Evolutionary conservation across 345 rosid genomes (phyloP).

Genomic region (Eucalyptus curtisii): DNA sequence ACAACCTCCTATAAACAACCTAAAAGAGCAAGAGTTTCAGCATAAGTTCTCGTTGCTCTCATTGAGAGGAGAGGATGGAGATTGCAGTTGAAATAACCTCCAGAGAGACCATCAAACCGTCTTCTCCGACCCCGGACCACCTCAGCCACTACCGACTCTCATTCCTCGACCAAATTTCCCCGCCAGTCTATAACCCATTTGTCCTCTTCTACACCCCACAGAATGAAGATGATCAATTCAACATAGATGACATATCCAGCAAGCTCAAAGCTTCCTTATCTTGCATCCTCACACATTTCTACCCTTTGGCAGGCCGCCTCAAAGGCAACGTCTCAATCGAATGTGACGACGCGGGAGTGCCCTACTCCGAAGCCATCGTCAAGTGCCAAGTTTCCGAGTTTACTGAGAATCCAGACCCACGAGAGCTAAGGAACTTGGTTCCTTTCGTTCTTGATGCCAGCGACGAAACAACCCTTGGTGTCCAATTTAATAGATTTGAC

Average conservation of each 20-base stretch:
- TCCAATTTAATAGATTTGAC: conserved; percentile 22
- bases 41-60: background rate
- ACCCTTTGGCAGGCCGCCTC: conserved; percentile 42
- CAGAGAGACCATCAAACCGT: conserved; percentile 19
- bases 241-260: background rate
- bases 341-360: conserved; percentile 29
- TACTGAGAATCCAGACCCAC: conserved; percentile 5
- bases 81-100: conserved; percentile 9
- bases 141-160: conserved; percentile 15
- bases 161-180: conserved; percentile 19
- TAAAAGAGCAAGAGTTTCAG: background rate
- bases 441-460: background rate
- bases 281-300: conserved; percentile 17
- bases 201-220: conserved; percentile 14
- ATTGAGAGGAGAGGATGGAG: background rate
- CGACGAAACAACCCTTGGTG: background rate
- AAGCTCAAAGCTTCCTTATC: conserved; percentile 29
- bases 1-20: background rate
- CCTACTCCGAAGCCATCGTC: conserved; percentile 13
- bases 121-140: conserved; percentile 16
- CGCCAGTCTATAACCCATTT: conserved; percentile 5
- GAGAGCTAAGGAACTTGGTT: background rate
- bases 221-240: background rate
- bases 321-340: conserved; percentile 8
- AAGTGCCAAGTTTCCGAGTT: conserved; percentile 7